Base-by-base conservation (phyloP, 2,329 filamentous ascomycete species). In the Fusarium pilosicola region DNA sequence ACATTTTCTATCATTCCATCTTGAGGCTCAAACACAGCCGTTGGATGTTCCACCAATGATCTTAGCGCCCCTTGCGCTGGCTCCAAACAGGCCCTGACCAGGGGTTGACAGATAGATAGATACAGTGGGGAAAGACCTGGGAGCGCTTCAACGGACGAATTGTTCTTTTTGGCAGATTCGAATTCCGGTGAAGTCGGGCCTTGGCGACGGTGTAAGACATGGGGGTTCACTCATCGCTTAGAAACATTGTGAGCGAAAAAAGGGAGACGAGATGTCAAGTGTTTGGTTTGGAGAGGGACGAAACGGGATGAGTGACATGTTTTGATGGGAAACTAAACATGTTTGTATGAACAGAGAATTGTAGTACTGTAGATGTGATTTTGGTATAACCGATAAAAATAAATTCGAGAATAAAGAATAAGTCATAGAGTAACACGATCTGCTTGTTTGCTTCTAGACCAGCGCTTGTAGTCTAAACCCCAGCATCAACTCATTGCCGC, bases 11-110 rank as follows among this genome's bases (percentile, higher is more conserved):
- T 42, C 6, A 46, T 66, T 44, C 38, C 51, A 60, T 68, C 68
- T 74, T 78, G 76, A 78, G 76, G 76, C 76, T 78, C 76, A 78
- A 78, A 78, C 76, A 66, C 41, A 62, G 49, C 65, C 56, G 41
- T 63, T 64, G 48, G 45, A 73, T 68, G 68, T 76, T 76, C 76
- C 76, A 78, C 76, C 76, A 78, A 78, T 78, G 42, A 73, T 61
- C 30, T 42, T 9, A 14, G 22, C 41, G 65, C 76, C 75, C 76
- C 76, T 78, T 78, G 76, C 76, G 73, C 73, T 76, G 76, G 73
- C 74, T 69, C 73, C 73, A 78, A 76, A 77, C 76, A 70, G 36
- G 22, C 44, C 42, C 42, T 51, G 52, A 26, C 49, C 54, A 61
- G 61, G 70, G 67, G 62, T n/a, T 52, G 26, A 32, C 7, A 30